Percentiles rank a stretch among this genome's conserved stretches.
These are phyloP conservation scores for Ambrosiella beaveri DNA, from an alignment of 2,329 filamentous ascomycete species.

Conservation along the genomic window DNA sequence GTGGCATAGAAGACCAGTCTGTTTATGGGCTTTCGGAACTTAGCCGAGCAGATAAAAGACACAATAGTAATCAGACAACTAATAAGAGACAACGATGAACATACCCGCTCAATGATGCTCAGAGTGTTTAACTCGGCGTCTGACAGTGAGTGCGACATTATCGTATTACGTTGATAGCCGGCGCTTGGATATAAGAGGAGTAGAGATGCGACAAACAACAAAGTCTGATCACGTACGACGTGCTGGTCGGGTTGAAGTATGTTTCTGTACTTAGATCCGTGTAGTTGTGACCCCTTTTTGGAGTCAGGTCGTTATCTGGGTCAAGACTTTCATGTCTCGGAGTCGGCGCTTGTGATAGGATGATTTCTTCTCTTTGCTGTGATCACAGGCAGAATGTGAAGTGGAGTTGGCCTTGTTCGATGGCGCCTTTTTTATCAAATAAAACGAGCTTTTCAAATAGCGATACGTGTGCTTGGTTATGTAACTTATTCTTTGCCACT, in stretches of 20 bases:
- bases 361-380: background rate
- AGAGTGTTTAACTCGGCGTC: conserved; percentile 30
- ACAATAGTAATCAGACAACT: conserved; percentile 55
- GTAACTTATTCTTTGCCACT: too few species aligned
- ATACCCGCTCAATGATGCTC: conserved; percentile 45
- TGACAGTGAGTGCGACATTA: background rate
- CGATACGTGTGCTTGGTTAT: too few species aligned
- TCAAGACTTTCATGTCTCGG: background rate
- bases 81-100: conserved; percentile 52
- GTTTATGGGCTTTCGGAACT: conserved; percentile 77
- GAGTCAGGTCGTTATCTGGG: background rate
- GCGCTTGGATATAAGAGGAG: background rate
- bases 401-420: background rate
- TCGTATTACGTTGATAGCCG: background rate
- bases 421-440: too few species aligned
- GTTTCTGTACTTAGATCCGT: background rate
- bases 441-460: too few species aligned
- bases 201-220: too few species aligned
- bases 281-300: background rate
- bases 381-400: background rate
- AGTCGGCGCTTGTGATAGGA: background rate
- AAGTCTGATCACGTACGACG: background rate
- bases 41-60: conserved; percentile 49
- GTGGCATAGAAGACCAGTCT: conserved; percentile 70
- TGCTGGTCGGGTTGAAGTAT: background rate